Evolutionary conservation across 2,329 filamentous ascomycete species (phyloP), one percentile per base, ranked within the genome.

Genomic region (Emergomyces pasteurianus): DNA sequence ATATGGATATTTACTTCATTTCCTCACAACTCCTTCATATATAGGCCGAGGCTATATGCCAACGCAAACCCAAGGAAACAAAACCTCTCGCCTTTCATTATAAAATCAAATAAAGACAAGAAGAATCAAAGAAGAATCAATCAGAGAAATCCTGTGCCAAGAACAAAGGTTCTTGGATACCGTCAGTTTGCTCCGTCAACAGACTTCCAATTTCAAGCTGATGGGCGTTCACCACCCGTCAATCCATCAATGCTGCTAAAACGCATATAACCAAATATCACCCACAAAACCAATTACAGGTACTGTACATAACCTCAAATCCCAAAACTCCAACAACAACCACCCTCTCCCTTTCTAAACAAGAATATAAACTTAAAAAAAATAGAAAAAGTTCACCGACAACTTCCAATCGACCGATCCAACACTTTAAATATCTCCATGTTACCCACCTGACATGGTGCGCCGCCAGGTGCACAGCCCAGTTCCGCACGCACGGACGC

Each of bases 381-480:
- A 6, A 31, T 31, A 28, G 4, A 26, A 28, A 23, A 2, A 42
- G 6, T n/a, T 47, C 43, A 38, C 26, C 53, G 38, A 16, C 53
- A 23, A 55, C 34, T 40, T 36, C 53, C 53, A 52, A 26, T 42
- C 31, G 53, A 61, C 34, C 42, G 61, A 58, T 67, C 66, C 42
- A 66, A 38, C 23, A 62, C 50, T 16, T 64, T 59, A 34, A 67
- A 67, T 50, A 67, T 62, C 26, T 58, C 57, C 61, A 65, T 62
- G 58, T 65, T 67, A 16, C 61, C 62, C 55, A 67, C 65, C 56
- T 52, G 62, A 54, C 66, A 67, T 23, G 36, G 12, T 16, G 14
- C 58, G 21, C 36, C 28, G n/a, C 42, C 59, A n/a, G 61, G n/a
- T n/a, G 58, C 16, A 63, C 65, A 67, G 23, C 65, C 65, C 7